Evolutionary conservation across 2,329 filamentous ascomycete species (phyloP).

Genomic region (Ophiostoma perfectum): DNA sequence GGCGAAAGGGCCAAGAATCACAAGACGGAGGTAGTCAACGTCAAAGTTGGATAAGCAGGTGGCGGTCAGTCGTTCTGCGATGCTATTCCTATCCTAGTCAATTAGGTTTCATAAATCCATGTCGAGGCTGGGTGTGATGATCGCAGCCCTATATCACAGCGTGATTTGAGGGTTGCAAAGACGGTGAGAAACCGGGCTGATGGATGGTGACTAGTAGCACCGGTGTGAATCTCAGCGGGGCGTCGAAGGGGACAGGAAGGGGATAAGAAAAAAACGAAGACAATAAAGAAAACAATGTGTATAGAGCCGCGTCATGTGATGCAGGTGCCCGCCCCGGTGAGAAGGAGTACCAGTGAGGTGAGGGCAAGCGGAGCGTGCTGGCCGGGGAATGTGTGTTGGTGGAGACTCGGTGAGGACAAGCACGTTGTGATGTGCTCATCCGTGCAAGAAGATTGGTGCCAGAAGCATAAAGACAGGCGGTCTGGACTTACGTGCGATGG

Average conservation of each 20-base stretch:
- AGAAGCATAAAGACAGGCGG: not conserved
- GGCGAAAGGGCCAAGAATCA: not conserved
- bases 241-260: not conserved
- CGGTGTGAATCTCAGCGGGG: not conserved
- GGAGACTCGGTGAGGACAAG: not conserved
- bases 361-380: not conserved
- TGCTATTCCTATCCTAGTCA: not conserved
- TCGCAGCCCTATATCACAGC: not conserved
- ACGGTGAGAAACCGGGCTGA: not conserved
- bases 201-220: not conserved
- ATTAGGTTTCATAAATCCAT: not conserved
- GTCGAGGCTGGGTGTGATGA: not conserved
- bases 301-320: not conserved
- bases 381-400: not conserved
- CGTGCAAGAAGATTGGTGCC: no score
- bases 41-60: not conserved
- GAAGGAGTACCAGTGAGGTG: not conserved
- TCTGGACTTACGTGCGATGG: not conserved
- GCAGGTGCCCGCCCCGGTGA: conserved; percentile 4
- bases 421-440: no score
- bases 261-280: not conserved
- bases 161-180: not conserved
- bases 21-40: not conserved
- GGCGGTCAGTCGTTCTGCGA: not conserved
- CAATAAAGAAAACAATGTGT: not conserved